phyloP scores from a whole-genome alignment of 257 asterid species.

The Solanum dulcamara region DNA sequence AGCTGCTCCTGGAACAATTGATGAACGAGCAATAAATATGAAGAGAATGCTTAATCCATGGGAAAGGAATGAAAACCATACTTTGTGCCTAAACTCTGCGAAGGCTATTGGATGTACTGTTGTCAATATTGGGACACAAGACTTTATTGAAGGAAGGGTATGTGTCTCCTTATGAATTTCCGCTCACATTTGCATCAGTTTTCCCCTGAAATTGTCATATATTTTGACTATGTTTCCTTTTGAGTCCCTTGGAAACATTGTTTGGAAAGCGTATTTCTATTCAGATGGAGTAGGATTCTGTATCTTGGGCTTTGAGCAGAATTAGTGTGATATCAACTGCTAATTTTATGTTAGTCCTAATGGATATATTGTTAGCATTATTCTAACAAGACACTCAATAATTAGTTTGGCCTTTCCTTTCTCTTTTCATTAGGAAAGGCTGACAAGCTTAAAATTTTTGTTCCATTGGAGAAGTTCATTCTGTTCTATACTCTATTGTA shows the following conservation, averaged over 20 bases:
- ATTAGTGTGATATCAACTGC: not conserved
- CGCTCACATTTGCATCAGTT: not conserved
- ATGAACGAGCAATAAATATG: constrained; percentile 89
- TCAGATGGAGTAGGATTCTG: not conserved
- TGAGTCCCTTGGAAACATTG: not conserved
- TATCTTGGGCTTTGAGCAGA: not conserved
- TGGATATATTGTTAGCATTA: not conserved
- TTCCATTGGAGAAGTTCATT: not conserved
- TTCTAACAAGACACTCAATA: not conserved
- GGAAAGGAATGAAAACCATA: constrained; percentile 98
- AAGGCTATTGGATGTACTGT: constrained; percentile 99
- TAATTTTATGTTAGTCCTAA: not conserved
- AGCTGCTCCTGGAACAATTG: constrained; percentile 96
- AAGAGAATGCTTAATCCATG: constrained; percentile 87
- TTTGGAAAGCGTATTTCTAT: not conserved
- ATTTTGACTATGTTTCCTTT: not conserved
- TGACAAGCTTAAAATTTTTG: not conserved
- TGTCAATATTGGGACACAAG: constrained; percentile 95
- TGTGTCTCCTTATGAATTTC: not conserved
- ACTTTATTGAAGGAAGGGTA: constrained; percentile 97
- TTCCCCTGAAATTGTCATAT: not conserved
- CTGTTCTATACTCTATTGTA: not conserved
- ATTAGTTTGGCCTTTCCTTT: not conserved
- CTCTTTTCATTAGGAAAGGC: not conserved
- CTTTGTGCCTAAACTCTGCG: constrained; percentile 95